phyloP scores from a whole-genome alignment of 164 flowering plant species.

The Litsea cubeba region DNA sequence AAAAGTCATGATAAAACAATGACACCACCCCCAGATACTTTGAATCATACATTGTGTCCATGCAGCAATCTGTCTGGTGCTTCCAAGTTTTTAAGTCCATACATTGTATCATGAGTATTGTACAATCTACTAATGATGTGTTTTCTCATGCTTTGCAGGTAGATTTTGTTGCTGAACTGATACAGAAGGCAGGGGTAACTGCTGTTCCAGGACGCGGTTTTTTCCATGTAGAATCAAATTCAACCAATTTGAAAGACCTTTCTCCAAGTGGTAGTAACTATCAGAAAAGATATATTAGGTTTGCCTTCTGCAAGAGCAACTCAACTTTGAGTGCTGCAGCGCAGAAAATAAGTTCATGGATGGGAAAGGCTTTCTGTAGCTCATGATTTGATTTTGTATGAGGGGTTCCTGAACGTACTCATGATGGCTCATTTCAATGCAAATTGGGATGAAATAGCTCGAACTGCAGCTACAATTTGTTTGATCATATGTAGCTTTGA shows the following conservation, averaged over 20 bases:
- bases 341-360: slow-evolving; percentile 34
- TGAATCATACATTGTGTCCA: background rate
- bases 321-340: slow-evolving; percentile 59
- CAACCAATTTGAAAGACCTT: background rate
- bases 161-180: slow-evolving; percentile 54
- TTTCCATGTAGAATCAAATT: slow-evolving; percentile 35
- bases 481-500: too few relatives aligned
- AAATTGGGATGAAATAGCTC: too few relatives aligned
- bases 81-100: too few relatives aligned
- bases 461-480: too few relatives aligned
- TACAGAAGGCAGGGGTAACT: slow-evolving; percentile 29
- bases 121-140: too few relatives aligned
- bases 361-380: slow-evolving; percentile 25
- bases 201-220: slow-evolving; percentile 81
- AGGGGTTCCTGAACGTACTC: background rate
- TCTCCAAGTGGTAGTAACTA: slow-evolving; percentile 16
- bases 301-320: slow-evolving; percentile 79
- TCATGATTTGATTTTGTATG: slow-evolving; percentile 3
- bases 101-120: too few relatives aligned
- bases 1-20: too few relatives aligned
- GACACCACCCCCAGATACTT: background rate
- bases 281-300: slow-evolving; percentile 55
- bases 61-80: background rate
- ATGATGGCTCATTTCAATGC: too few relatives aligned
- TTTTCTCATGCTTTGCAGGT: slow-evolving; percentile 30